Evolutionary conservation across 1,139 yeast species (phyloP).

Genomic region (Kodamaea arcana): DNA sequence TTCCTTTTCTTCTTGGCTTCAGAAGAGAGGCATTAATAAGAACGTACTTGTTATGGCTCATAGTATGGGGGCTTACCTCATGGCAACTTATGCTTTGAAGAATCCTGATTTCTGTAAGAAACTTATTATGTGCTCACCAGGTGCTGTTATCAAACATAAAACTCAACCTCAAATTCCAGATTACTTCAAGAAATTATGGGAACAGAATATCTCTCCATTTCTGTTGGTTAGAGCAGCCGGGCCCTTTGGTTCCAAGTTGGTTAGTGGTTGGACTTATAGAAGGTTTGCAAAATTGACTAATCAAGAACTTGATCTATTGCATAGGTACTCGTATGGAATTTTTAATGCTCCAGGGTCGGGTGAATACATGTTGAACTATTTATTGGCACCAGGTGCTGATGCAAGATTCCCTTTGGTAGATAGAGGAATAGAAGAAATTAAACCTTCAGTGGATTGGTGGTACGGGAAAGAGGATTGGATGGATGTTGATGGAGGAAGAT

Average conservation of each 20-base stretch:
- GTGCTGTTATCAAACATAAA: constrained; percentile 54
- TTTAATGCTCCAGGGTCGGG: constrained; percentile 73
- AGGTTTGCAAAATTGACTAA: constrained; percentile 50
- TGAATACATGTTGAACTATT: constrained; percentile 66
- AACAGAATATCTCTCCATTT: constrained; percentile 67
- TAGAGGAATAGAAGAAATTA: constrained; percentile 42
- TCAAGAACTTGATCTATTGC: constrained; percentile 45
- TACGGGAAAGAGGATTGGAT: constrained; percentile 81
- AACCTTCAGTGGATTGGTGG: constrained; percentile 59
- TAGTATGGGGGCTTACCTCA: constrained; percentile 60
- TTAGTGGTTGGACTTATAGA: constrained; percentile 74
- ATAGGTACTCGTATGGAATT: constrained; percentile 64
- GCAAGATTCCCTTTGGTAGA: constrained; percentile 61
- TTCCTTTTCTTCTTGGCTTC: constrained; percentile 45
- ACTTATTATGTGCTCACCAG: constrained; percentile 55
- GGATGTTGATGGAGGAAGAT: constrained; percentile 56
- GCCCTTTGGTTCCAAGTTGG: constrained; percentile 63
- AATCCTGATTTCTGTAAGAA: constrained; percentile 44
- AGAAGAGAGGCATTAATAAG: constrained; percentile 22
- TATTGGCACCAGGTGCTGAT: constrained; percentile 71
- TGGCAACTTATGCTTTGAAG: constrained; percentile 42
- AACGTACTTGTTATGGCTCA: constrained; percentile 50
- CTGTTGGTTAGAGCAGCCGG: constrained; percentile 60
- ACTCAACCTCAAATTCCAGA: constrained; percentile 47
- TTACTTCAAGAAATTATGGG: constrained; percentile 69